These are phyloP conservation scores for Goffeauzyma gilvescens DNA, from an alignment of 768 basidiomycete genomes.

Conservation along the genomic window DNA sequence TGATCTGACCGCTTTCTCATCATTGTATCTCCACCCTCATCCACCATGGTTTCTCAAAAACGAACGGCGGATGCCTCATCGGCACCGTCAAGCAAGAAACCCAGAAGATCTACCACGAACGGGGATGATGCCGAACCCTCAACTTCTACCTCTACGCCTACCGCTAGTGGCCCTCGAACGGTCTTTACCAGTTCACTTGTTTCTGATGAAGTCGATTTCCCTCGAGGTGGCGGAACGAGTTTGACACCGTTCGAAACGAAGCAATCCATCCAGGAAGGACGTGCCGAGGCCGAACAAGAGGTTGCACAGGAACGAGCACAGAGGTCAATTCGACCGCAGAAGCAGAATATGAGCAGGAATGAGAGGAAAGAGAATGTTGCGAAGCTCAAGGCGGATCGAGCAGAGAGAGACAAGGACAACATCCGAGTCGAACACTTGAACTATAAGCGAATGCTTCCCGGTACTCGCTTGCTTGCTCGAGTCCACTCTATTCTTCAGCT, in stretches of 20 bases:
- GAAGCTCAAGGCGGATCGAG: slow-evolving; percentile 17
- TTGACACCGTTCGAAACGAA: slow-evolving; percentile 82
- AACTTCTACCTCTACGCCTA: neutral
- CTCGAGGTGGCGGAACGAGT: slow-evolving; percentile 76
- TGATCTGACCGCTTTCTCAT: too few relatives aligned
- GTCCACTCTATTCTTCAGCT: slow-evolving; percentile 71
- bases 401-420: slow-evolving; percentile 34
- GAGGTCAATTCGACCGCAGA: slow-evolving; percentile 1
- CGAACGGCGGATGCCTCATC: too few relatives aligned
- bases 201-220: slow-evolving; percentile 67
- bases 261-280: slow-evolving; percentile 60
- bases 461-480: slow-evolving; percentile 77
- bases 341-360: slow-evolving; percentile 32
- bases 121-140: neutral
- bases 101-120: neutral
- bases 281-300: slow-evolving; percentile 64
- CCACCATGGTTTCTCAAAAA: too few relatives aligned
- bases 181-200: slow-evolving; percentile 28
- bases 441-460: slow-evolving; percentile 70
- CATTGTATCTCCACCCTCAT: too few relatives aligned
- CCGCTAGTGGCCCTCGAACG: slow-evolving; percentile 9
- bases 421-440: slow-evolving; percentile 72
- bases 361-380: slow-evolving; percentile 28
- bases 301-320: slow-evolving; percentile 31
- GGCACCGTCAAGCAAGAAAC: too few relatives aligned